phyloP scores from a whole-genome alignment of 2,329 filamentous ascomycete genomes.

The Harringtonia aguacate region DNA sequence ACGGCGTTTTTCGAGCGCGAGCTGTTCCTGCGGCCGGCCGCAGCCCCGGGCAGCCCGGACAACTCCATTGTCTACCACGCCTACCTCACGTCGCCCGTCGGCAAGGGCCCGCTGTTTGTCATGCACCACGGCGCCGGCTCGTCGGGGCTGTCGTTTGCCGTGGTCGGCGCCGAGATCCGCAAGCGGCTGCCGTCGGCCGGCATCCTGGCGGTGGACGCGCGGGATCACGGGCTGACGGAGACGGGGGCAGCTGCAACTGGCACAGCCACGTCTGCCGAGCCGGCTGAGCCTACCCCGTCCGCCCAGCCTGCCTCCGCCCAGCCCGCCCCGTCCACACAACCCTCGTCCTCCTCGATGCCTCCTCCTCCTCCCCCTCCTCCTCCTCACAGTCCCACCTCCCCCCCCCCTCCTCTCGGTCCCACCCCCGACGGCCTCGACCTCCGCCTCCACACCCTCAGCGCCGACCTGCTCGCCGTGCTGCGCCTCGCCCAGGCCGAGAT shows the following conservation, averaged over 20 bases:
- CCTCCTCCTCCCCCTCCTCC: too few relatives aligned
- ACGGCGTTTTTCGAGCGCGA: constrained; percentile 86
- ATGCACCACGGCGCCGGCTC: constrained; percentile 93
- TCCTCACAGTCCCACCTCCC: too few relatives aligned
- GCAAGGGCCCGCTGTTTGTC: constrained; percentile 72
- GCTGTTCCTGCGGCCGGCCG: constrained; percentile 54
- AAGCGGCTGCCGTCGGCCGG: constrained; percentile 70
- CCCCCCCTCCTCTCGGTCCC: too few relatives aligned
- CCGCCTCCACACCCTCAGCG: constrained; percentile 58
- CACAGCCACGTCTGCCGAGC: too few relatives aligned
- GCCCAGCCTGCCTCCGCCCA: too few relatives aligned
- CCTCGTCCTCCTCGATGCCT: too few relatives aligned
- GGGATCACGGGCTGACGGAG: constrained; percentile 68
- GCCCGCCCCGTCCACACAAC: too few relatives aligned
- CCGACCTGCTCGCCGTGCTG: constrained; percentile 63
- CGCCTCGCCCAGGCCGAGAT: constrained; percentile 55
- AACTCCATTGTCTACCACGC: constrained; percentile 60
- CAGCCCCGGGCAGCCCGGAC: too few relatives aligned
- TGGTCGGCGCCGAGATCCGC: constrained; percentile 66
- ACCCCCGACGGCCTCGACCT: constrained; percentile 42
- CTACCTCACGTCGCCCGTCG: constrained; percentile 74
- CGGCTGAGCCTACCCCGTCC: too few relatives aligned
- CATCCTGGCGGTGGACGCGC: constrained; percentile 73
- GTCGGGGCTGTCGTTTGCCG: constrained; percentile 83
- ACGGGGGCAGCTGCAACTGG: constrained; percentile 15